These are phyloP conservation scores for Spironucleus salmonicida DNA, from an alignment of 208 protist species.

Conservation along the genomic window DNA sequence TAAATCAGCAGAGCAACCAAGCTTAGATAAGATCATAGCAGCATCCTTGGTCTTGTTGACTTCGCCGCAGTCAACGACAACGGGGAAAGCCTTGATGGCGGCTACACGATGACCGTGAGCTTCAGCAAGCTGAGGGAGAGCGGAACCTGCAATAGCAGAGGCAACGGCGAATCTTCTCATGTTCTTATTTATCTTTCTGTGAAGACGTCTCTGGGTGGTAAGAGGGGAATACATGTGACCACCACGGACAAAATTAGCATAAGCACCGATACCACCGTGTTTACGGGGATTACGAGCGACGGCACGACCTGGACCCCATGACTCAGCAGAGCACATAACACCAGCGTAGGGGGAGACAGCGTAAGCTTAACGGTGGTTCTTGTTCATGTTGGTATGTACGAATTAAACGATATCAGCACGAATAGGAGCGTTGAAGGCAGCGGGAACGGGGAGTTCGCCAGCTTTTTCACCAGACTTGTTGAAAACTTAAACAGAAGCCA, in stretches of 20 bases:
- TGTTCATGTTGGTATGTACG: slow-evolving; percentile 84
- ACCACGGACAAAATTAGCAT: slow-evolving; percentile 95
- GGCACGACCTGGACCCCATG: slow-evolving; percentile 97
- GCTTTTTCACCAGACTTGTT: background rate
- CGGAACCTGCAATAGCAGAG: slow-evolving; percentile 87
- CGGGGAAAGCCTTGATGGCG: slow-evolving; percentile 74
- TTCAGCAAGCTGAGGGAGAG: slow-evolving; percentile 76
- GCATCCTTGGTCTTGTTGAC: slow-evolving; percentile 83
- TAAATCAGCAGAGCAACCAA: slow-evolving; percentile 77
- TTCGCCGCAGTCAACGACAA: slow-evolving; percentile 73
- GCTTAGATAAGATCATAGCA: slow-evolving; percentile 65
- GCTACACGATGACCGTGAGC: slow-evolving; percentile 86
- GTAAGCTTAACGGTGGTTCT: slow-evolving; percentile 90
- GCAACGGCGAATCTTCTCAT: slow-evolving; percentile 80
- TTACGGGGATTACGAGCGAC: slow-evolving; percentile 97
- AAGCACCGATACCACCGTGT: slow-evolving; percentile 87
- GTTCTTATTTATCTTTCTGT: slow-evolving; percentile 83
- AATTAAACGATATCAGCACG: slow-evolving; percentile 68
- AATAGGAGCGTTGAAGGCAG: slow-evolving; percentile 67
- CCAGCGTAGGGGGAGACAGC: slow-evolving; percentile 74
- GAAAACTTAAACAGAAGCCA: slow-evolving; percentile 20
- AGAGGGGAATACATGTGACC: slow-evolving; percentile 95
- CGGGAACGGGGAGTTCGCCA: slow-evolving; percentile 41
- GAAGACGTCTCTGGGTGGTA: slow-evolving; percentile 82
- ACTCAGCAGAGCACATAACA: slow-evolving; percentile 82